Evolutionary conservation across 2,329 filamentous ascomycete genomes (phyloP), one percentile per base, ranked within the genome.

Genomic region (Hymenoscyphus fructigenus): DNA sequence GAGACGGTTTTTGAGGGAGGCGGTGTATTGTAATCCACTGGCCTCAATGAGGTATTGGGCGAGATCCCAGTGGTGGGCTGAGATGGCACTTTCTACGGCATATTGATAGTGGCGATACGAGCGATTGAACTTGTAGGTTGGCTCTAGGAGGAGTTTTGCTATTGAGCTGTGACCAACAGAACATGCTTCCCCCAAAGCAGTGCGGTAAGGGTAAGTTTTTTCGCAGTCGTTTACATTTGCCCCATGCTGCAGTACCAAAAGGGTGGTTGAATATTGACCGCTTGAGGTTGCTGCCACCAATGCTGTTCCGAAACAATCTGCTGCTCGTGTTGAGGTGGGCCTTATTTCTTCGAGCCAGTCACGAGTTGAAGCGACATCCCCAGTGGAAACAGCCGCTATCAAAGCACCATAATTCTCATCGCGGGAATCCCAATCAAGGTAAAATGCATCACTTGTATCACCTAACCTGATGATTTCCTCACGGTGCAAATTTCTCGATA

Each of bases 21-120:
- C 1, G 12, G 34, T 10, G 29, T 20, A n/a, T 10, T 15, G 29
- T 12, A 59, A 9, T 10, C 7, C 15, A 15, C 57, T 59, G 34
- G 3, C 15, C 7, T 17, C 57, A 7, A 59, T 26, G 32, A 59
- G 34, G 34, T 36, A 59, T 41, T 59, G 29, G 17, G 57, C n/a
- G n/a, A 59, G 32, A 15, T 36, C 57, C 57, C 57, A 59, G 57
- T 59, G 34, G n/a, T 59, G 57, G 34, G 10, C 17, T 6, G 12
- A 7, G 9, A 59, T 59, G 2, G 57, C 57, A n/a, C 20, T 36
- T 15, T 41, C 29, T n/a, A 59, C 57, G 17, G 32, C 57, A n/a
- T 15, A 7, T 36, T 59, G 6, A 15, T 23, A 59, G 57, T 36
- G 23, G 32, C 9, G 6, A 20, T 41, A 29, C 15, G 57, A 36